Conservation (phyloP, 495 filamentous ascomycete species). For the Coniosporium apollinis region DNA sequence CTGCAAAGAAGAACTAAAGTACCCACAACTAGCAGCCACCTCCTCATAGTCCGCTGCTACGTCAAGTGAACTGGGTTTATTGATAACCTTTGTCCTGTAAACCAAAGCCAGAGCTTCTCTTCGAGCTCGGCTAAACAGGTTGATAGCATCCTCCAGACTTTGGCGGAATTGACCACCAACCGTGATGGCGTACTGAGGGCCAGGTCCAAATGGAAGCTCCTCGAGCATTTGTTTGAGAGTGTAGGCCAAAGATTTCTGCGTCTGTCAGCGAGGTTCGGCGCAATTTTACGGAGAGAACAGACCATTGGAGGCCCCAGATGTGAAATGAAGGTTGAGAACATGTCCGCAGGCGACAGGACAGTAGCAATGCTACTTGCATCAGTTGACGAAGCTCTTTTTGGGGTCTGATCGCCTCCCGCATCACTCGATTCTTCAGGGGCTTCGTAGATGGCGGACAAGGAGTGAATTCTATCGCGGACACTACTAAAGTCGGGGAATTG, state of each 20-base stretch:
- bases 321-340: slow-evolving; percentile 74
- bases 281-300: slow-evolving; percentile 9
- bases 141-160: slow-evolving; percentile 63
- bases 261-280: not conserved
- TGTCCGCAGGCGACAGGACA: slow-evolving; percentile 38
- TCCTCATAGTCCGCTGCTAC: slow-evolving; percentile 92
- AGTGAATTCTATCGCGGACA: not conserved
- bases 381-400: not conserved
- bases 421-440: not conserved
- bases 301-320: slow-evolving; percentile 85
- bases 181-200: slow-evolving; percentile 44
- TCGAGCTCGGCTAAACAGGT: slow-evolving; percentile 57
- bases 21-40: slow-evolving; percentile 85
- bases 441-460: slow-evolving; percentile 2
- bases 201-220: slow-evolving; percentile 61
- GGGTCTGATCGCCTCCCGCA: not conserved
- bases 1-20: slow-evolving; percentile 79
- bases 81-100: slow-evolving; percentile 59
- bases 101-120: slow-evolving; percentile 57
- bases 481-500: too few relatives aligned
- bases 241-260: slow-evolving; percentile 67
- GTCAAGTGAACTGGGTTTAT: slow-evolving; percentile 43
- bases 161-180: slow-evolving; percentile 61
- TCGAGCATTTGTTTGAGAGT: slow-evolving; percentile 78
- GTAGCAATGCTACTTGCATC: not conserved